Conservation (phyloP, 768 basidiomycete genomes). For the Chlorophyllum brunneum region DNA sequence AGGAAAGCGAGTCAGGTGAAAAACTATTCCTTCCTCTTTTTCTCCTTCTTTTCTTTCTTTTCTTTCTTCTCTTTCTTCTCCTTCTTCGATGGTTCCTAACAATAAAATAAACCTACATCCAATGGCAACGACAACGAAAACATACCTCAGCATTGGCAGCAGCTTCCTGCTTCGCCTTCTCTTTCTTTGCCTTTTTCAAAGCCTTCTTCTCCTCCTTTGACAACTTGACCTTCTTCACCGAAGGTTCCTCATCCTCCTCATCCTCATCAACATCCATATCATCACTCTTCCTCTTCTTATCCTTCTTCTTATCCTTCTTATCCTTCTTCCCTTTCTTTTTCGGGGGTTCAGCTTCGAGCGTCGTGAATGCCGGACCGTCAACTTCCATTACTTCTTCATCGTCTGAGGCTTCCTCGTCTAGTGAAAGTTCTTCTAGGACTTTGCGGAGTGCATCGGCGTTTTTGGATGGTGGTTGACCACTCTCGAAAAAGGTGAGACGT, state of each 20-base stretch:
- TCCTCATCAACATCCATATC: slow-evolving; percentile 61
- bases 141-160: slow-evolving; percentile 26
- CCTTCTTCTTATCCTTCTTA: slow-evolving; percentile 69
- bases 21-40: slow-evolving; percentile 32
- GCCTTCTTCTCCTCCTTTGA: slow-evolving; percentile 88
- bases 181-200: slow-evolving; percentile 73
- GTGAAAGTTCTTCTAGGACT: slow-evolving; percentile 73
- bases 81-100: slow-evolving; percentile 32
- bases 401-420: slow-evolving; percentile 52
- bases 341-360: slow-evolving; percentile 50
- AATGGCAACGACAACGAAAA: slow-evolving; percentile 1
- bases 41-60: slow-evolving; percentile 45
- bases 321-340: slow-evolving; percentile 58
- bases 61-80: slow-evolving; percentile 55
- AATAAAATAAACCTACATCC: background rate
- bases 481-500: slow-evolving; percentile 91
- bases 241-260: slow-evolving; percentile 43
- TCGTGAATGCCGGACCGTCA: slow-evolving; percentile 44
- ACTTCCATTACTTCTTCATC: slow-evolving; percentile 37
- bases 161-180: slow-evolving; percentile 50
- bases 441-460: slow-evolving; percentile 90
- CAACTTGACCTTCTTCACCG: slow-evolving; percentile 69
- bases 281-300: slow-evolving; percentile 56
- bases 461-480: slow-evolving; percentile 83
- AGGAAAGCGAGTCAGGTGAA: slow-evolving; percentile 10